Evolutionary conservation across 2,329 filamentous ascomycete species (phyloP).

Genomic region (Trichoderma semiorbis): DNA sequence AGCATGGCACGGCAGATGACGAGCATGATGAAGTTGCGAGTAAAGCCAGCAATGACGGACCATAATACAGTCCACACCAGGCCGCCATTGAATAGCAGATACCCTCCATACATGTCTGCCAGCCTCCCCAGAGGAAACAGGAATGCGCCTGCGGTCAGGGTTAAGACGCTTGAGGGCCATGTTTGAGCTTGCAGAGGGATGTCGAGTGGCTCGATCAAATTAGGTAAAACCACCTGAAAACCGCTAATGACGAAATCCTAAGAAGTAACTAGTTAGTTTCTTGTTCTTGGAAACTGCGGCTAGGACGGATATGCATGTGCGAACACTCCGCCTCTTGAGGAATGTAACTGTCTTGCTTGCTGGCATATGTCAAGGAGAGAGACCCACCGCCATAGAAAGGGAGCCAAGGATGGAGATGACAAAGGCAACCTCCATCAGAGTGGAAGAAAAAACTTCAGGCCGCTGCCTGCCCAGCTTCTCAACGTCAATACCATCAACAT

Average conservation of each 20-base stretch:
- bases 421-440: slow-evolving; percentile 55
- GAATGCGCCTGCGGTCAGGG: slow-evolving; percentile 50
- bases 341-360: slow-evolving; percentile 11
- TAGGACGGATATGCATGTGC: not conserved
- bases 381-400: slow-evolving; percentile 53
- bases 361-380: not conserved
- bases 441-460: slow-evolving; percentile 50
- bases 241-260: slow-evolving; percentile 72
- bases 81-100: slow-evolving; percentile 53
- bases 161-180: slow-evolving; percentile 62
- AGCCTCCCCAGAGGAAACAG: slow-evolving; percentile 60
- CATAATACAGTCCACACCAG: slow-evolving; percentile 60
- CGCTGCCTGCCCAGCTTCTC: slow-evolving; percentile 58
- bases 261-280: not conserved
- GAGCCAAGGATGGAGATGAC: slow-evolving; percentile 57
- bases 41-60: slow-evolving; percentile 64
- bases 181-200: slow-evolving; percentile 59
- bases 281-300: not conserved
- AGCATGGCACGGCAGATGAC: slow-evolving; percentile 66
- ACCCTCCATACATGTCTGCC: slow-evolving; percentile 58
- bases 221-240: slow-evolving; percentile 67
- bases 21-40: slow-evolving; percentile 60
- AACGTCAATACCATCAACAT: slow-evolving; percentile 38
- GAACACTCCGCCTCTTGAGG: not conserved
- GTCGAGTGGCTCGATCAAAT: slow-evolving; percentile 55